A percentile compares a stretch with the other conserved stretches of the same genome.
Evolutionary conservation across 1,284 basidiomycete genomes (phyloP).

Genomic region (Sphagnurus paluster): DNA sequence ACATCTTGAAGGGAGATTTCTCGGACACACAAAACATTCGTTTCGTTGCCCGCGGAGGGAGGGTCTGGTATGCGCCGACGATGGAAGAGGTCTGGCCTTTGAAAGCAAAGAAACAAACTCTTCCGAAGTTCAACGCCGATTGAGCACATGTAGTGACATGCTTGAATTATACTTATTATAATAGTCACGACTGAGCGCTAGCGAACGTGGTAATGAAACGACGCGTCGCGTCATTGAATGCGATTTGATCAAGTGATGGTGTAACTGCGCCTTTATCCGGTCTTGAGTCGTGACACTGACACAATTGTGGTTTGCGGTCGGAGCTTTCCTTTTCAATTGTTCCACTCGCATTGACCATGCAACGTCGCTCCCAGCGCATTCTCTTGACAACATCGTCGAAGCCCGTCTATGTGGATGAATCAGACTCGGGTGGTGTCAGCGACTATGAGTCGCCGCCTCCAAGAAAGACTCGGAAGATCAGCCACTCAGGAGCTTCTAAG

Average conservation of each 20-base stretch:
- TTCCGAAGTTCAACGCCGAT: constrained; percentile 63
- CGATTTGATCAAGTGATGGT: not conserved
- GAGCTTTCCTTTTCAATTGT: not conserved
- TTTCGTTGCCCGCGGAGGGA: constrained; percentile 61
- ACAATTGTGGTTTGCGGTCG: too few species aligned
- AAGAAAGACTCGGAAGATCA: not conserved
- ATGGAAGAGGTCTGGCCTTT: constrained; percentile 72
- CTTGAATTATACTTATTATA: not conserved
- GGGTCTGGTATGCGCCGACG: constrained; percentile 63
- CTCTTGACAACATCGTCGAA: not conserved
- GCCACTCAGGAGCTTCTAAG: not conserved
- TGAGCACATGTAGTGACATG: constrained; percentile 22
- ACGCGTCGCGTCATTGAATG: not conserved
- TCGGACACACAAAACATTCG: constrained; percentile 46
- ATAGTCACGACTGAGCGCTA: not conserved
- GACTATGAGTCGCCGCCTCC: not conserved
- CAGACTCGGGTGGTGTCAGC: not conserved
- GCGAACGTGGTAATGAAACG: too few species aligned
- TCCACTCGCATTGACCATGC: not conserved
- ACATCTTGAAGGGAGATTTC: constrained; percentile 56
- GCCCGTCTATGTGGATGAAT: not conserved
- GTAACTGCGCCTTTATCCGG: too few species aligned
- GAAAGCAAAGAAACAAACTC: constrained; percentile 49
- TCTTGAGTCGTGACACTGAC: too few species aligned
- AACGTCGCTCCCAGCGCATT: constrained; percentile 7